Percentiles rank a stretch among this genome's conserved stretches.
Conservation (phyloP, 257 asterid species). For the Solanum dulcamara region DNA sequence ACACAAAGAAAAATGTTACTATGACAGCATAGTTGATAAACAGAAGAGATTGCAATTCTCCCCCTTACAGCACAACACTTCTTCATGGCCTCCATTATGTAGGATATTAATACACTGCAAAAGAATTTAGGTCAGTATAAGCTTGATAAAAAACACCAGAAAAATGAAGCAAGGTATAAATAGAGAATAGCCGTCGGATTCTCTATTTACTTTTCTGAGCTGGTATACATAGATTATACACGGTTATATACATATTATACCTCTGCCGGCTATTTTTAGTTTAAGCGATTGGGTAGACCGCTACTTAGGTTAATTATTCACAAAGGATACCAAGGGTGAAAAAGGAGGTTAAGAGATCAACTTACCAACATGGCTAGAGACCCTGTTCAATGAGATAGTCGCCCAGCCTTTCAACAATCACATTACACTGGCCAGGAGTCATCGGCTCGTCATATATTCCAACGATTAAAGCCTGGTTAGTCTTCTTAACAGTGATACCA, state of each 20-base stretch:
- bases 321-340: background rate
- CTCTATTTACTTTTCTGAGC: background rate
- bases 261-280: background rate
- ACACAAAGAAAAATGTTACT: background rate
- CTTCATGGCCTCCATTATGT: background rate
- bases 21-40: background rate
- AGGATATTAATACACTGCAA: background rate
- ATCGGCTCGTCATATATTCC: constrained; percentile 42
- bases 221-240: background rate
- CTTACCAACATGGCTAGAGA: background rate
- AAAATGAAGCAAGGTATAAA: background rate
- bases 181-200: background rate
- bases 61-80: background rate
- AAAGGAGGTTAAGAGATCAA: background rate
- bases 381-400: constrained; percentile 39
- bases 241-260: background rate
- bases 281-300: background rate
- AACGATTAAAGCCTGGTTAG: constrained; percentile 30
- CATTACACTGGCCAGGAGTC: constrained; percentile 44
- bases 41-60: background rate
- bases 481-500: constrained; percentile 37
- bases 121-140: background rate
- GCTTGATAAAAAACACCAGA: background rate
- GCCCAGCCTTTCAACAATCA: constrained; percentile 45
- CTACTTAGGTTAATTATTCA: background rate